phyloP scores from a whole-genome alignment of 192 early-diverging fungal species.

The Backusella circina region DNA sequence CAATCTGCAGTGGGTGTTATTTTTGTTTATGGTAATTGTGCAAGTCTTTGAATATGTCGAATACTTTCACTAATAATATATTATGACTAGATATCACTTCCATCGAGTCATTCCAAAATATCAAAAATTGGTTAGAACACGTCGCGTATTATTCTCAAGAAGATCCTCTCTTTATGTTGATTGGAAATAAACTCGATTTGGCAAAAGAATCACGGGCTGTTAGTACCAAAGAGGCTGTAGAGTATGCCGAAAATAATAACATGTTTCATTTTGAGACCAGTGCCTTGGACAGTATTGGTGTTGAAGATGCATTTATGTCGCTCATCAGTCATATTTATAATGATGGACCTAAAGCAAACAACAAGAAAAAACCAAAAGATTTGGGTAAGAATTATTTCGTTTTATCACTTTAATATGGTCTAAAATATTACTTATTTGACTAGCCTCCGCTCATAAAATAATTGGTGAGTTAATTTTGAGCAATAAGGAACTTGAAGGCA shows the following conservation, averaged over 20 bases:
- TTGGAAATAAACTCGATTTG: constrained; percentile 95
- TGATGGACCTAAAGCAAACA: constrained; percentile 20
- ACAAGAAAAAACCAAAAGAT: neutral
- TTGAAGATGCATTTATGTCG: constrained; percentile 67
- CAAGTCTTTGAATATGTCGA: neutral
- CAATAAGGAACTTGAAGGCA: neutral
- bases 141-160: constrained; percentile 91
- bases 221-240: constrained; percentile 74
- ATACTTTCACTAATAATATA: neutral
- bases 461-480: neutral
- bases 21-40: constrained; percentile 75
- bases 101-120: constrained; percentile 77
- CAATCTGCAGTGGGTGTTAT: constrained; percentile 89
- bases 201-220: constrained; percentile 63
- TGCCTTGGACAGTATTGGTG: constrained; percentile 73
- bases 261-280: constrained; percentile 86
- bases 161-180: constrained; percentile 89
- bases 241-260: constrained; percentile 75
- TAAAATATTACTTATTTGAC: neutral
- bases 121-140: constrained; percentile 92
- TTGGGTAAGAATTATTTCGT: too few species aligned
- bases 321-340: constrained; percentile 27
- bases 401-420: neutral
- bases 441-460: neutral
- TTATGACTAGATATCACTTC: constrained; percentile 39